phyloP scores from a whole-genome alignment of 768 basidiomycete genomes.

The Trametes maxima region DNA sequence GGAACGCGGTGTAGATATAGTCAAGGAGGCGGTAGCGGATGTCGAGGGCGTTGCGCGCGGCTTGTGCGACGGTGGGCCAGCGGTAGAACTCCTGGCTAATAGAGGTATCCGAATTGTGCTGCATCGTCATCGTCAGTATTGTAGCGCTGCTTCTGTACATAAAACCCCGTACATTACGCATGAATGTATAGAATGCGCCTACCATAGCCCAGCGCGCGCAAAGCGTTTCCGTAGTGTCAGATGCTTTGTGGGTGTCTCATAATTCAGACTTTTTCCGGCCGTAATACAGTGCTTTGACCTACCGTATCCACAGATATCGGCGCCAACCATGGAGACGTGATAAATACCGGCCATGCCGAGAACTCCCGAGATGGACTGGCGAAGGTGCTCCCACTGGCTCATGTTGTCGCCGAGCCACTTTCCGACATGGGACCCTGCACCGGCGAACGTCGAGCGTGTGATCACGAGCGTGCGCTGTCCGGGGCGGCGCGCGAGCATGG shows the following conservation, averaged over 20 bases:
- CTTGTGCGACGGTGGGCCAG: conserved; percentile 58
- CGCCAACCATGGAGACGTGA: conserved; percentile 76
- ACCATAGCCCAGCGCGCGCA: conserved; percentile 79
- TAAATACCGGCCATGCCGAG: conserved; percentile 65
- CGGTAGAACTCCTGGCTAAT: conserved; percentile 70
- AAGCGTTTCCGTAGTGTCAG: conserved; percentile 65
- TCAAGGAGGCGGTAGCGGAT: conserved; percentile 71
- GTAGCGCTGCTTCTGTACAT: not conserved
- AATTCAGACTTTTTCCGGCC: not conserved
- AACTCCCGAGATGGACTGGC: conserved; percentile 62
- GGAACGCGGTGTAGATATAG: conserved; percentile 74
- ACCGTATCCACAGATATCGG: conserved; percentile 74
- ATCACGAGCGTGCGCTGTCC: conserved; percentile 63
- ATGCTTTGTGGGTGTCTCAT: conserved; percentile 36
- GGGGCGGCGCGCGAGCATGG: conserved; percentile 65
- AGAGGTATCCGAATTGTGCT: conserved; percentile 58
- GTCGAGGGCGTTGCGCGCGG: conserved; percentile 60
- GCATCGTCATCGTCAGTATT: not conserved
- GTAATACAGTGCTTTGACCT: conserved; percentile 18
- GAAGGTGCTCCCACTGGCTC: conserved; percentile 60
- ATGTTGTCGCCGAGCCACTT: conserved; percentile 78
- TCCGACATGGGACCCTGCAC: conserved; percentile 65
- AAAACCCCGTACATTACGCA: conserved; percentile 59
- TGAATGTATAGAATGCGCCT: conserved; percentile 79
- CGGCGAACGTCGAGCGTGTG: conserved; percentile 74